phyloP scores from a whole-genome alignment of 2,329 filamentous ascomycete genomes.

The Ophiocordyceps polyrhachis-furcata region DNA sequence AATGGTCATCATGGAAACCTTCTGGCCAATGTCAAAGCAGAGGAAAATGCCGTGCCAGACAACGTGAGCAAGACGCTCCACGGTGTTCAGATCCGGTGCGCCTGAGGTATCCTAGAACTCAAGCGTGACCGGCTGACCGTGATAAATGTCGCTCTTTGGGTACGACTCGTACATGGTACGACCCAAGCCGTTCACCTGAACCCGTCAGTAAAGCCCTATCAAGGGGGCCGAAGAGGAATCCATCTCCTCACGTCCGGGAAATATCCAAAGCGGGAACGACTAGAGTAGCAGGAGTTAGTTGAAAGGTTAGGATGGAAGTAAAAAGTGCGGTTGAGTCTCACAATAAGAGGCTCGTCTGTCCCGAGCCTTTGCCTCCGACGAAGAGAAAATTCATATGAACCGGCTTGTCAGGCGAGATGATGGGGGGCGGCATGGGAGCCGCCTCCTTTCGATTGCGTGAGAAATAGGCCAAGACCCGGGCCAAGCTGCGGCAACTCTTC shows the following conservation, averaged over 20 bases:
- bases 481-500: not conserved
- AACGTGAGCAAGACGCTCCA: slow-evolving; percentile 16
- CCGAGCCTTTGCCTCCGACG: slow-evolving; percentile 13
- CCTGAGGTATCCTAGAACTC: slow-evolving; percentile 23
- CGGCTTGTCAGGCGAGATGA: slow-evolving; percentile 4
- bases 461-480: slow-evolving; percentile 7
- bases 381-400: slow-evolving; percentile 17
- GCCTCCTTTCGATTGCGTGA: slow-evolving; percentile 7
- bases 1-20: slow-evolving; percentile 14
- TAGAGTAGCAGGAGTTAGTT: slow-evolving; percentile 3
- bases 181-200: slow-evolving; percentile 8
- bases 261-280: slow-evolving; percentile 17
- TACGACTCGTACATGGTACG: slow-evolving; percentile 18
- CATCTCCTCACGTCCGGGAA: slow-evolving; percentile 16
- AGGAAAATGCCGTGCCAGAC: slow-evolving; percentile 19
- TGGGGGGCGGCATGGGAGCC: slow-evolving; percentile 2
- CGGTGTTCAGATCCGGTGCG: slow-evolving; percentile 16
- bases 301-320: not conserved
- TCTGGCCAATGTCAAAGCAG: slow-evolving; percentile 19
- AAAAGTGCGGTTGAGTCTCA: slow-evolving; percentile 5
- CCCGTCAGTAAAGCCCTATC: not conserved
- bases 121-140: slow-evolving; percentile 9
- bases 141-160: slow-evolving; percentile 8
- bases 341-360: slow-evolving; percentile 21
- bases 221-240: not conserved